Evolutionary conservation across 257 asterid species (phyloP), one percentile per base, ranked within the genome.

Genomic region (Henckelia pumila): DNA sequence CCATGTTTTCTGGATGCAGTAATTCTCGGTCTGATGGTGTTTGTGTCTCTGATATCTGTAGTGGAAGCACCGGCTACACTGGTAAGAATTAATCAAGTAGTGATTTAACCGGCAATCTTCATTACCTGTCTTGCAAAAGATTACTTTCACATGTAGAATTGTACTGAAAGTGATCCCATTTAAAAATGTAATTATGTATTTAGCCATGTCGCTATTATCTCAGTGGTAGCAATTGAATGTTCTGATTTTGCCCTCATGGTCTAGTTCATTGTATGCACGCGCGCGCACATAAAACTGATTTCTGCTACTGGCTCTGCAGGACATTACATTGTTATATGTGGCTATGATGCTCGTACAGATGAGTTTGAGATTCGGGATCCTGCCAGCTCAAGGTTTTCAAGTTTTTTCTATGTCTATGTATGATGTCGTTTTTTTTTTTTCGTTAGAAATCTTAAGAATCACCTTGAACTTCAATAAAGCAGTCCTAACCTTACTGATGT

Each of bases 321-420:
- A 77, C 98, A 93, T 70, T 90, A 89, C 65, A 74, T 93, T 44
- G 87, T 93, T 61, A 84, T 93, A 13, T 93, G 98, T 78, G 97
- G 97, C 65, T 93, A 90, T 64, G 97, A 90, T 74, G 68, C 92
- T 60, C 85, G 76, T 24, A 73, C 88, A 62, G 72, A 88, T 29
- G 96, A 90, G 79, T 93, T 93, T 82, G 98, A 93, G 90, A 88
- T 93, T 74, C 95, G 98, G 71, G 98, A 93, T 83, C 98, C 98
- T 44, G 93, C 95, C 71, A 86, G 96, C 87, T 82, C 97, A 75
- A 85, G 95, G 98, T 92, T 71, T 56, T 53, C 50, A 26, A 13
- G 6, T 17, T 24, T 55, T 70, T 20, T 55, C 65, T n/a, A n/a
- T 69, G 23, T 59, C 37, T 49, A 22, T 58, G 32, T 35, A 35